Percentiles rank a stretch among this genome's conserved stretches.
These are phyloP conservation scores for Gyromitra esculenta DNA, from an alignment of 2,329 filamentous ascomycete species.

Conservation along the genomic window DNA sequence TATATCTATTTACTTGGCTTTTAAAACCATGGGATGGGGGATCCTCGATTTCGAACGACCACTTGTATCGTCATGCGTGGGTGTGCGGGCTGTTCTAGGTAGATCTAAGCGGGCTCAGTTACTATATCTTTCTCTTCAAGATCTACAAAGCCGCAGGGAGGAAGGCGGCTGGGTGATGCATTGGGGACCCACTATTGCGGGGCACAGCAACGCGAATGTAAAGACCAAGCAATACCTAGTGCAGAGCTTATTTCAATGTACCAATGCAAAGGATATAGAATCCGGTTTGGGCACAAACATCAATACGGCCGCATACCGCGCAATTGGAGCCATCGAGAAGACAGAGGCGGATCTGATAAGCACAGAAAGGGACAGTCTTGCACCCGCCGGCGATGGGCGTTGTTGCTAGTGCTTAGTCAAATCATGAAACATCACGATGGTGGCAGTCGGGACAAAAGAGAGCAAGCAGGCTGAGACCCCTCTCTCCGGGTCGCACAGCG, in stretches of 20 bases:
- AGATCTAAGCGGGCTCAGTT: conserved; percentile 1
- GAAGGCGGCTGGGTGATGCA: conserved; percentile 3
- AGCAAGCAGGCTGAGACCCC: neutral
- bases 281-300: neutral
- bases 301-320: neutral
- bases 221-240: conserved; percentile 5
- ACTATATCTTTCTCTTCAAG: neutral
- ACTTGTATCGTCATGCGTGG: neutral
- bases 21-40: neutral
- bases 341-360: conserved; percentile 5
- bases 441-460: neutral
- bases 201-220: neutral
- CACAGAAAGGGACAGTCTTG: neutral
- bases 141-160: conserved; percentile 6
- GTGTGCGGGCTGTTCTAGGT: neutral
- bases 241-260: conserved; percentile 32
- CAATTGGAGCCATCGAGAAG: neutral
- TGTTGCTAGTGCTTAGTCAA: conserved; percentile 9
- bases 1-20: neutral
- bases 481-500: neutral
- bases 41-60: neutral
- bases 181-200: conserved; percentile 23
- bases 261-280: neutral
- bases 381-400: neutral
- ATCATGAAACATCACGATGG: conserved; percentile 13